These are phyloP conservation scores for Ceratocystis lukuohia DNA, from an alignment of 2,329 filamentous ascomycete species.

Conservation along the genomic window DNA sequence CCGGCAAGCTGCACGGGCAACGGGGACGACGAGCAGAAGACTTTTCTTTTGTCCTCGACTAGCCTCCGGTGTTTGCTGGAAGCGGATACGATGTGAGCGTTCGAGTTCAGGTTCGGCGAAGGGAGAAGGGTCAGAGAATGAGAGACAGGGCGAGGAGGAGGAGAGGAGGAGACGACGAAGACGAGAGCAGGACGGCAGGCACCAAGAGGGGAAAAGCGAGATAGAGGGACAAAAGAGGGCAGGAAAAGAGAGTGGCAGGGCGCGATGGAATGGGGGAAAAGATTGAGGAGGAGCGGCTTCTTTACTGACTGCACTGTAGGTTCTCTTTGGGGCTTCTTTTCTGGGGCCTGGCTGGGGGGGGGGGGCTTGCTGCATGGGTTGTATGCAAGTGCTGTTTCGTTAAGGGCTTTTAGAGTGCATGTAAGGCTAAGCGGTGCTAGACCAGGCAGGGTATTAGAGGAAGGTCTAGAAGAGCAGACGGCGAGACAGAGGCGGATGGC, in stretches of 20 bases:
- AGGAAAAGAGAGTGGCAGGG: constrained; percentile 5
- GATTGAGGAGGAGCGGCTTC: neutral
- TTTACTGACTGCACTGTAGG: neutral
- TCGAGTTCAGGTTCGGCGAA: neutral
- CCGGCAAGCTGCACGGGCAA: neutral
- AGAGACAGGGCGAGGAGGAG: neutral
- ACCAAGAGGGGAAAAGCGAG: neutral
- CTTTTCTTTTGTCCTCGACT: neutral
- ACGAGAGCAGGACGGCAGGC: neutral
- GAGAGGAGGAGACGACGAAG: neutral
- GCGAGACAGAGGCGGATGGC: neutral
- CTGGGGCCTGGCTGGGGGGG: too few relatives aligned
- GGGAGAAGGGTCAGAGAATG: neutral
- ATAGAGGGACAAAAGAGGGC: neutral
- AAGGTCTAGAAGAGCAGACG: neutral
- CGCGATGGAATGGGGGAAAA: constrained; percentile 4
- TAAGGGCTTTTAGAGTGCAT: neutral
- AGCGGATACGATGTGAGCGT: neutral
- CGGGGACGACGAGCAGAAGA: neutral
- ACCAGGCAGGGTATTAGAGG: neutral
- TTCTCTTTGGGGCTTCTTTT: constrained; percentile 4
- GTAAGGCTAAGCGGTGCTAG: neutral
- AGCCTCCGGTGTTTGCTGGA: neutral
- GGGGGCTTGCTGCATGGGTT: neutral
- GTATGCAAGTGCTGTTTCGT: neutral